phyloP scores from a whole-genome alignment of 192 early-diverging fungal genomes.

The Linnemannia hyalina region DNA sequence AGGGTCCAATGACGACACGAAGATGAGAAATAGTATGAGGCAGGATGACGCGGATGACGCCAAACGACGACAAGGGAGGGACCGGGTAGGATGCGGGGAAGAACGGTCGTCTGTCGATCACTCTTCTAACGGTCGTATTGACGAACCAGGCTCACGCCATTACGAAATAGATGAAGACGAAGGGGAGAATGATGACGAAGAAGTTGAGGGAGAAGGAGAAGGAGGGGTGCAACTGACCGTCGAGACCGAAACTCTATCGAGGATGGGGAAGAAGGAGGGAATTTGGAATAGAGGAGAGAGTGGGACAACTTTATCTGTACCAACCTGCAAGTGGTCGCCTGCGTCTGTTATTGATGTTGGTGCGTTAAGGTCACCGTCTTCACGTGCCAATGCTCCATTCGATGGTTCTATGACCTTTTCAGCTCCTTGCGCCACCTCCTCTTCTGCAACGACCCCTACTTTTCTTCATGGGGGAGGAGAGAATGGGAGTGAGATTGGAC shows the following conservation, averaged over 20 bases:
- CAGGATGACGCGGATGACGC: slow-evolving; percentile 22
- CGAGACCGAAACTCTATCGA: slow-evolving; percentile 24
- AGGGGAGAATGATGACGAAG: neutral
- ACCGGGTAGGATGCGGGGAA: neutral
- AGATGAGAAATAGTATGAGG: neutral
- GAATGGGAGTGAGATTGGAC: neutral
- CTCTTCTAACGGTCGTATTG: neutral
- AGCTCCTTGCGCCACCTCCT: neutral
- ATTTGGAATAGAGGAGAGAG: neutral
- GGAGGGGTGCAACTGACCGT: slow-evolving; percentile 2
- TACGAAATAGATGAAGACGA: neutral
- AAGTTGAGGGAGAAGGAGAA: neutral
- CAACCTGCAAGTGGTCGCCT: neutral
- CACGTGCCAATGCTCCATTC: neutral
- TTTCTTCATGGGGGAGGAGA: neutral
- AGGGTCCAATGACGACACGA: slow-evolving; percentile 8
- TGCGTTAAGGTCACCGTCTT: neutral
- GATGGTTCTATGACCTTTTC: neutral
- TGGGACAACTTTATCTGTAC: neutral
- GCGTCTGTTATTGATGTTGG: neutral
- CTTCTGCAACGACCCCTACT: neutral
- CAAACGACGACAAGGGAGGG: neutral
- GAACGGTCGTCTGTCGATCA: neutral
- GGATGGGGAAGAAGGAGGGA: neutral
- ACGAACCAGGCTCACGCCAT: neutral